Evolutionary conservation across 768 basidiomycete species (phyloP), one percentile per base, ranked within the genome.

Genomic region (Boletellus sp.): DNA sequence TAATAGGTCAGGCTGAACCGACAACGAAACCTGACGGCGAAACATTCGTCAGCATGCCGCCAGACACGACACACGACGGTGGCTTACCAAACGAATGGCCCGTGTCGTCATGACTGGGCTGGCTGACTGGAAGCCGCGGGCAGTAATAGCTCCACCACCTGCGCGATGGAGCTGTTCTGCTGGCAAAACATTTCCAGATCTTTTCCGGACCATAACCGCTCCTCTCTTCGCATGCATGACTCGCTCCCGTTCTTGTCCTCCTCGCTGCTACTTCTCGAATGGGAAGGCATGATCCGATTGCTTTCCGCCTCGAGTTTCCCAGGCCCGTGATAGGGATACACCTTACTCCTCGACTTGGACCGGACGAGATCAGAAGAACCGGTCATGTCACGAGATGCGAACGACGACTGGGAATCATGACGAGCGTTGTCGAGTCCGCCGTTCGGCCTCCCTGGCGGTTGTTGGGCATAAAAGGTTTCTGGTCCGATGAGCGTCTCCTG

Each of bases 81-180:
- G 40, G 60, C 68, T 66, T 43, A 68, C 68, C 20, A 51, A 38
- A 32, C 10, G 46, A 39, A 48, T 48, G 48, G 47, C 45, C 45
- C 50, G 43, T 22, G 19, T 12, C 19, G 20, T 59, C 55, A 70
- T 49, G 60, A 61, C 40, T 60, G 54, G 16, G 60, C 59, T 33
- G 64, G 65, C 46, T 69, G 68, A 51, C 74, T 78, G 39, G 76
- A 70, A 34, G 72, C 62, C 12, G 74, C 75, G 12, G 78, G 75
- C 61, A 81, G 79, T 40, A 89, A 65, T 54, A 78, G 76, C 44
- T 83, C 79, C 40, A 95, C 75, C 47, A 94, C 80, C 31, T 82
- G 72, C 3, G 89, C 79, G 33, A 97, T 82, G 13, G 88, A 77
- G 62, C 92, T 93, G 60, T 96, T 98, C 67, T 96, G 94, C 56